Conservation (phyloP, 2,329 filamentous ascomycete species). For the Chrysosporium keratinophilum region DNA sequence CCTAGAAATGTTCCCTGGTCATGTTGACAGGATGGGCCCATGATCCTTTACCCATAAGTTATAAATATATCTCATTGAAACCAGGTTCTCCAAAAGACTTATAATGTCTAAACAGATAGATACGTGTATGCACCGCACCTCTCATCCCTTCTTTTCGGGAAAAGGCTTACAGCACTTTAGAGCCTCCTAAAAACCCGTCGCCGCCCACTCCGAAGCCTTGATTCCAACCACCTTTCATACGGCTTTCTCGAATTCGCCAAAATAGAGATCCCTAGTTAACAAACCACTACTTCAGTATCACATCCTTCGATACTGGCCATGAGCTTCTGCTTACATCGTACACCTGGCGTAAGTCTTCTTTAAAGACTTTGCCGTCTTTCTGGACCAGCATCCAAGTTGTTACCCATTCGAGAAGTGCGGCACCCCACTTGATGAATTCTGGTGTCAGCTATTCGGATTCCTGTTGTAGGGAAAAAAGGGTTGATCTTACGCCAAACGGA, state of each 20-base stretch:
- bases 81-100: too few species aligned
- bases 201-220: background rate
- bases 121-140: too few species aligned
- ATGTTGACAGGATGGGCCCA: too few species aligned
- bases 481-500: conserved; percentile 30
- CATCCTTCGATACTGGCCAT: background rate
- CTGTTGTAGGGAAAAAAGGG: conserved; percentile 19
- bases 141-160: background rate
- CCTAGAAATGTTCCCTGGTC: too few species aligned
- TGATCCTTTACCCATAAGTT: too few species aligned
- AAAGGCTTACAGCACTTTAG: background rate
- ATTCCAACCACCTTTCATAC: background rate
- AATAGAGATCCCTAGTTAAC: background rate
- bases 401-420: conserved; percentile 26
- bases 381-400: conserved; percentile 48
- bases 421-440: conserved; percentile 7
- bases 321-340: conserved; percentile 41
- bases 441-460: conserved; percentile 10
- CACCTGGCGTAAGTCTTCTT: conserved; percentile 47
- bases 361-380: conserved; percentile 45
- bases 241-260: background rate
- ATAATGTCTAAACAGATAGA: too few species aligned
- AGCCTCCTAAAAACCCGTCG: background rate
- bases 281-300: background rate
- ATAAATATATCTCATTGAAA: too few species aligned